Base-by-base conservation (phyloP, 208 protist genomes). In the Porcisia deanei region DNA sequence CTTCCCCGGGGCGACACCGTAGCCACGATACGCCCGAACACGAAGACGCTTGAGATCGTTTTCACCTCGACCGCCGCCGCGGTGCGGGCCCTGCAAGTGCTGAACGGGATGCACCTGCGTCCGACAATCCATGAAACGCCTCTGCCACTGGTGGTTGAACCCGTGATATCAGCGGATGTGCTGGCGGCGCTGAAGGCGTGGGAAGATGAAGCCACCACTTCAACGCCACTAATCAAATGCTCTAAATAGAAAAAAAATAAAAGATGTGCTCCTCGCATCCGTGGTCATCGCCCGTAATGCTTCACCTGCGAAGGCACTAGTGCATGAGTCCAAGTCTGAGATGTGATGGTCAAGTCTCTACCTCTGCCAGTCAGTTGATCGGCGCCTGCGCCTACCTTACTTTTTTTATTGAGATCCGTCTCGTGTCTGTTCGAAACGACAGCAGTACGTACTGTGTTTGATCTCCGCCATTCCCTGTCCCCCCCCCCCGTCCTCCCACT, bases 131-230 rank as follows among this genome's bases (percentile, higher is more conserved):
- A 75, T 30, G 57, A 54, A 16, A 64, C 18, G 8, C 53, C 76
- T 18, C 37, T 80, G n/a, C 54, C 41, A 7, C 74, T 96, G 8
- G 73, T 81, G 0, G 91, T 85, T 37, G 91, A 94, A 77, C 91
- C 91, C 39, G 79, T 90, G 18, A 80, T 93, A 22, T 88, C 91
- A 3, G 87, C 88, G 34, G 91, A 96, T 41, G 80, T 94, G 63
- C 59, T 91, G 34, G 80, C 75, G 8, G 84, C 83, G 30, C 47
- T 91, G 60, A 58, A 70, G 25, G 75, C 71, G 54, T 58, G 88
- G 72, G 79, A 91, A 64, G 72, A 43, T 9, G 41, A 72, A 43
- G 30, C 41, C 7, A 37, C 12, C 41, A 14, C n/a, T 7, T 57
- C 58, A 20, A 30, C 22, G 12, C 30, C 10, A 30, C 10, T 49